Percentiles rank a stretch among this genome's conserved stretches.
These are phyloP conservation scores for Halocafeteria seosinensis DNA, from an alignment of 108 stramenopile genomes.

Conservation along the genomic window DNA sequence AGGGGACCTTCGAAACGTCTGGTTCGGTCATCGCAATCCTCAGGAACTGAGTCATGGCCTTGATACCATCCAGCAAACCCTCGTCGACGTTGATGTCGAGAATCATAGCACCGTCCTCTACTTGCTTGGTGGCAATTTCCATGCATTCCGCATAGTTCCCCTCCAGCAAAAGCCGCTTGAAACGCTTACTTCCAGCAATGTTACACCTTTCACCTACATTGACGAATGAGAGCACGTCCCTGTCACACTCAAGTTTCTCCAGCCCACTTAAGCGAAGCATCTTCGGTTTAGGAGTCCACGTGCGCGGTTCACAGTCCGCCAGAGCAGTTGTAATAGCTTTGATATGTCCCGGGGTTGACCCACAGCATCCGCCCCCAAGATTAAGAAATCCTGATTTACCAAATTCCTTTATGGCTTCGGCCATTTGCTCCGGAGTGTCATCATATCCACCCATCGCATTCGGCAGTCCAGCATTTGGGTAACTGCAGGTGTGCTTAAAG, in stretches of 20 bases:
- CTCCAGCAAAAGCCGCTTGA: slow-evolving; percentile 90
- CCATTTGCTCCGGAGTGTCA: slow-evolving; percentile 86
- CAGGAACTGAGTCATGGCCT: slow-evolving; percentile 96
- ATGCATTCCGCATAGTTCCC: slow-evolving; percentile 80
- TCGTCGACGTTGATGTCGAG: slow-evolving; percentile 98
- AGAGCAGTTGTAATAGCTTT: slow-evolving; percentile 53
- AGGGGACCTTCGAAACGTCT: slow-evolving; percentile 83
- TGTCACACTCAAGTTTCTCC: slow-evolving; percentile 75
- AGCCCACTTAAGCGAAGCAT: slow-evolving; percentile 92
- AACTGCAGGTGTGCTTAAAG: slow-evolving; percentile 86
- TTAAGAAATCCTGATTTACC: slow-evolving; percentile 79
- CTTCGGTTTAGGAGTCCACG: slow-evolving; percentile 49
- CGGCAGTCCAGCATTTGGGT: slow-evolving; percentile 92
- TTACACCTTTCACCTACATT: slow-evolving; percentile 93
- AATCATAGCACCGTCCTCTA: slow-evolving; percentile 90
- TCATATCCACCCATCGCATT: slow-evolving; percentile 98
- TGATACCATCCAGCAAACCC: slow-evolving; percentile 84
- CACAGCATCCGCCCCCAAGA: slow-evolving; percentile 96
- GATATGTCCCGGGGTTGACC: slow-evolving; percentile 87
- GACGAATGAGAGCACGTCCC: slow-evolving; percentile 74
- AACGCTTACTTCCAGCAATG: slow-evolving; percentile 75
- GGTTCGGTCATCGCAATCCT: slow-evolving; percentile 95
- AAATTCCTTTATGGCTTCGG: slow-evolving; percentile 64
- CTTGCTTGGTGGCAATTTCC: slow-evolving; percentile 93
- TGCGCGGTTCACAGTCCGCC: slow-evolving; percentile 16